Conservation (phyloP, 1,139 yeast genomes). For the Zygoascus sp. region DNA sequence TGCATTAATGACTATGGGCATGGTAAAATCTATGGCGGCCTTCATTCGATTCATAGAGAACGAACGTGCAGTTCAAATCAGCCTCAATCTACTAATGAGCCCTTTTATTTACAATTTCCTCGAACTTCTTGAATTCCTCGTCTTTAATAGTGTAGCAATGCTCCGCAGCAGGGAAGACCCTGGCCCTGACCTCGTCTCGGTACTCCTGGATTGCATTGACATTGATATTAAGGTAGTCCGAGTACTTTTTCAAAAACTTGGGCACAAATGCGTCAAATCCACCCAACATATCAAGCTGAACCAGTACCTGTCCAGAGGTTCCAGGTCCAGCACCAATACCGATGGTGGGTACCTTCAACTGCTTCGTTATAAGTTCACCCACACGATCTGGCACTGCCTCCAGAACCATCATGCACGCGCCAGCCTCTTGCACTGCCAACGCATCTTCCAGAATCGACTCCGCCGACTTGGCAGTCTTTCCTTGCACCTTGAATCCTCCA, state of each 20-base stretch:
- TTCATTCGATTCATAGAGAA: neutral
- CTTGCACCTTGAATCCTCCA: constrained; percentile 90
- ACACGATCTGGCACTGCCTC: constrained; percentile 83
- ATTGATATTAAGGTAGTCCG: constrained; percentile 48
- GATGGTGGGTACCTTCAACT: constrained; percentile 69
- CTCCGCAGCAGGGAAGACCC: constrained; percentile 56
- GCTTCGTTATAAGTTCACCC: constrained; percentile 60
- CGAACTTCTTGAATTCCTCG: constrained; percentile 54
- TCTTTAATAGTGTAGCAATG: constrained; percentile 73
- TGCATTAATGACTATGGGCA: too few species aligned
- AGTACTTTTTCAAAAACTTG: constrained; percentile 73
- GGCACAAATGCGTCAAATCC: constrained; percentile 54
- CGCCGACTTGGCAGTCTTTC: constrained; percentile 55
- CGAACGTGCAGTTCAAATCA: too few species aligned
- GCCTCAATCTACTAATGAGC: too few species aligned
- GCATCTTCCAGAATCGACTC: constrained; percentile 63
- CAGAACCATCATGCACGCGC: constrained; percentile 68
- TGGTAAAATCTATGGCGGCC: too few species aligned
- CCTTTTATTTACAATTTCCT: constrained; percentile 25
- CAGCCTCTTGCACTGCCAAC: constrained; percentile 62
- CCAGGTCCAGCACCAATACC: constrained; percentile 93
- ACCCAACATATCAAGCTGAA: constrained; percentile 79
- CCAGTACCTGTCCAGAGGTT: constrained; percentile 88
- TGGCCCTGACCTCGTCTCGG: constrained; percentile 51
- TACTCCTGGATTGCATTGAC: constrained; percentile 52